Percentiles rank a stretch among this genome's conserved stretches.
Evolutionary conservation across 2,329 filamentous ascomycete species (phyloP).

Genomic region (Neofusicoccum sp.): DNA sequence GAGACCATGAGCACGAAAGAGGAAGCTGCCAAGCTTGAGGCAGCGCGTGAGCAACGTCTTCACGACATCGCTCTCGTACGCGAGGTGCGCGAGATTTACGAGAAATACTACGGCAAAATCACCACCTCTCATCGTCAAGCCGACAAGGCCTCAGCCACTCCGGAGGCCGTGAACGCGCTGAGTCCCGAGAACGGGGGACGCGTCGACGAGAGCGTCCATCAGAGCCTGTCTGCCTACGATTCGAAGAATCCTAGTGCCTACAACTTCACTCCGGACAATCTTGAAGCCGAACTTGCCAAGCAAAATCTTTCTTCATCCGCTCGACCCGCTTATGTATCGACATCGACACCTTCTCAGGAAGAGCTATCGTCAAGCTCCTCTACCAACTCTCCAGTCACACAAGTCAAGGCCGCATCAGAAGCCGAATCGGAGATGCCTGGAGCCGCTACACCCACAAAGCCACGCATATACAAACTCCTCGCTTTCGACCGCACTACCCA

Average conservation of each 20-base stretch:
- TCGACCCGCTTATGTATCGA: background rate
- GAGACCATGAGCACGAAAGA: background rate
- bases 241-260: background rate
- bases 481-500: constrained; percentile 29
- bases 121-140: constrained; percentile 12
- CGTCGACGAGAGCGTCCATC: constrained; percentile 8
- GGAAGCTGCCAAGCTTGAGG: constrained; percentile 17
- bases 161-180: background rate
- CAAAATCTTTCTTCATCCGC: background rate
- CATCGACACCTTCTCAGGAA: background rate
- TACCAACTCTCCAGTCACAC: background rate
- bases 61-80: constrained; percentile 34
- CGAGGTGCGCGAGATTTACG: constrained; percentile 44
- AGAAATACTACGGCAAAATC: constrained; percentile 43
- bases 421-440: background rate
- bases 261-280: constrained; percentile 8
- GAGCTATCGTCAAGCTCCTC: background rate
- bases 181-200: background rate
- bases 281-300: constrained; percentile 5
- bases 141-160: background rate
- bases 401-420: background rate
- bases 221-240: constrained; percentile 11
- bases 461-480: constrained; percentile 26
- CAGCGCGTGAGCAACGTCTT: constrained; percentile 26
- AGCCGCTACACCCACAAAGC: background rate